A percentile compares a stretch with the other conserved stretches of the same genome.
These are phyloP conservation scores for Aspergillus bridgeri DNA, from an alignment of 495 filamentous ascomycete species.

Conservation along the genomic window DNA sequence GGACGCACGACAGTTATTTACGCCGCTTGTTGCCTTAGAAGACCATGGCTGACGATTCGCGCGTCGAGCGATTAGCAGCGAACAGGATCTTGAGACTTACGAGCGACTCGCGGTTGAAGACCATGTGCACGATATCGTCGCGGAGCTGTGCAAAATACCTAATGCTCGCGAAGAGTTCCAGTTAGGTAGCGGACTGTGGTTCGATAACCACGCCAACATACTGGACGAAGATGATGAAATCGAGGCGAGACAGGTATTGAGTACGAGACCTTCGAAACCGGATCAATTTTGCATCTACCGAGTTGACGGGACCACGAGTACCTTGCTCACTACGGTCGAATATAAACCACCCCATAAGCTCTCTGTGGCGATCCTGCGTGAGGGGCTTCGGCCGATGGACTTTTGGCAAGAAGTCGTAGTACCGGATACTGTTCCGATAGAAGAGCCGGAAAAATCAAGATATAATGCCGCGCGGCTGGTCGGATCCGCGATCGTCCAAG, in stretches of 20 bases:
- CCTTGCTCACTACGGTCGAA: constrained; percentile 30
- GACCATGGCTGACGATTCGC: constrained; percentile 14
- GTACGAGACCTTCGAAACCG: constrained; percentile 8
- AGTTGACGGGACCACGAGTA: constrained; percentile 17
- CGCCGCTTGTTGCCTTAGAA: constrained; percentile 22
- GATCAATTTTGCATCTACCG: constrained; percentile 26
- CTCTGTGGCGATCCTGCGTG: constrained; percentile 25
- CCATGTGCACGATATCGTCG: constrained; percentile 19
- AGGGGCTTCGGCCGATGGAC: constrained; percentile 27
- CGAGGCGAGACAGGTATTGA: constrained; percentile 4
- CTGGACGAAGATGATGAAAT: constrained; percentile 9
- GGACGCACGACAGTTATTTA: constrained; percentile 18
- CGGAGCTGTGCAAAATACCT: constrained; percentile 27
- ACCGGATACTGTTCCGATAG: constrained; percentile 12
- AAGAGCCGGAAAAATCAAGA: constrained; percentile 16
- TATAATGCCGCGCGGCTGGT: constrained; percentile 18
- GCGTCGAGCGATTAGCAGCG: constrained; percentile 24
- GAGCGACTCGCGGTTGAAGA: constrained; percentile 26
- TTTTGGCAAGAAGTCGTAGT: constrained; percentile 23
- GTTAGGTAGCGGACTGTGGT: constrained; percentile 24
- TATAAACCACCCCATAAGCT: constrained; percentile 41
- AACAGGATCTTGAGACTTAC: constrained; percentile 32
- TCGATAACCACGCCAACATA: constrained; percentile 24
- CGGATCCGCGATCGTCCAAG: constrained; percentile 16
- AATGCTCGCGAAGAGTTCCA: constrained; percentile 21